Percentiles rank a stretch among this genome's conserved stretches.
Conservation (phyloP, 768 basidiomycete species). For the Amanita phalloides region DNA sequence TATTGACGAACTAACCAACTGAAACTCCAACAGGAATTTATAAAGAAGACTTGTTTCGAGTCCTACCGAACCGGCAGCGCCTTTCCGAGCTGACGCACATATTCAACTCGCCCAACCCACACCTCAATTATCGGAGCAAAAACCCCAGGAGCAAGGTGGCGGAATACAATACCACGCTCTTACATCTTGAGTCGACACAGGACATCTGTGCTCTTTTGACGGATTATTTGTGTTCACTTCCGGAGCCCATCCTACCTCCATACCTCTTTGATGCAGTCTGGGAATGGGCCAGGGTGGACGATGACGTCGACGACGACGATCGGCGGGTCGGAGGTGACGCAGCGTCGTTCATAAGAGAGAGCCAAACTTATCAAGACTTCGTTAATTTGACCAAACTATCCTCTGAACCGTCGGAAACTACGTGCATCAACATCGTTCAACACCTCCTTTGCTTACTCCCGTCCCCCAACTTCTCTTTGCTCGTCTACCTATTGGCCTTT, state of each 20-base stretch:
- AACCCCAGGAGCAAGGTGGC: not conserved
- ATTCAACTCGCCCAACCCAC: slow-evolving; percentile 21
- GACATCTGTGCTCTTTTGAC: slow-evolving; percentile 31
- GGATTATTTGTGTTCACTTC: slow-evolving; percentile 28
- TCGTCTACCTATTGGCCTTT: slow-evolving; percentile 36
- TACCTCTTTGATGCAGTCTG: slow-evolving; percentile 24
- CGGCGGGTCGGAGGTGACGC: not conserved
- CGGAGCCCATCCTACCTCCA: slow-evolving; percentile 26
- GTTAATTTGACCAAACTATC: not conserved
- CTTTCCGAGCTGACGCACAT: slow-evolving; percentile 25
- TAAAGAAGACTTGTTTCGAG: slow-evolving; percentile 21
- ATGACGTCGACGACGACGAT: slow-evolving; percentile 8
- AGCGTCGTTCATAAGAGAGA: not conserved
- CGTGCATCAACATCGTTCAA: slow-evolving; percentile 20
- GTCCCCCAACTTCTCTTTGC: slow-evolving; percentile 27
- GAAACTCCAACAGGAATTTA: slow-evolving; percentile 18
- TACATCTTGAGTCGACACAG: slow-evolving; percentile 24
- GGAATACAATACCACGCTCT: slow-evolving; percentile 18
- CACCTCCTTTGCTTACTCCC: slow-evolving; percentile 32
- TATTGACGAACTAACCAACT: slow-evolving; percentile 1
- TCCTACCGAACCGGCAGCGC: slow-evolving; percentile 22
- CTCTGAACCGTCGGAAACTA: slow-evolving; percentile 10
- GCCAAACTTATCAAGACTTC: not conserved
- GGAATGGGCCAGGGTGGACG: slow-evolving; percentile 21
- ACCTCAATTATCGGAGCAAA: slow-evolving; percentile 8